These are phyloP conservation scores for Ochetophila trinervis DNA, from an alignment of 306 rosid species.

Conservation along the genomic window DNA sequence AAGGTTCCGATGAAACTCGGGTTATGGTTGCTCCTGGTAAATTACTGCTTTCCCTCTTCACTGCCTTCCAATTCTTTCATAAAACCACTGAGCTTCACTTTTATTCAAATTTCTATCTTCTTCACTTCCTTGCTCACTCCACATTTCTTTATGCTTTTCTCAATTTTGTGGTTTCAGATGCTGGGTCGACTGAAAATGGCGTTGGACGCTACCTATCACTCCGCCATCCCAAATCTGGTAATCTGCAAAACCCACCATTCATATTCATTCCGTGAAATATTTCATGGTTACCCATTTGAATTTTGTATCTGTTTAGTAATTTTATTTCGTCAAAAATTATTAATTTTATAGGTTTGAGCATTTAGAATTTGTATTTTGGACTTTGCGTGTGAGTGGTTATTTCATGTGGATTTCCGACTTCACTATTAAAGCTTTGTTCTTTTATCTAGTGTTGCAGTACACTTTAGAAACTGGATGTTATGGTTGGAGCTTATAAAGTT, in stretches of 20 bases:
- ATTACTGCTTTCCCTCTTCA: neutral
- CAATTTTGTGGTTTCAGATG: conserved; percentile 37
- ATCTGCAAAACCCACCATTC: neutral
- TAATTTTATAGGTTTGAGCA: no score
- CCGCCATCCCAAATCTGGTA: conserved; percentile 87
- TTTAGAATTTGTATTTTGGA: neutral
- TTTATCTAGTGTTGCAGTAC: no score
- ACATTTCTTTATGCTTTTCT: neutral
- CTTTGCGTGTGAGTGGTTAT: neutral
- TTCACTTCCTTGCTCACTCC: neutral
- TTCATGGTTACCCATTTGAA: neutral
- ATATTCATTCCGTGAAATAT: neutral
- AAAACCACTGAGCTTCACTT: neutral
- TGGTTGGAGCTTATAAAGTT: neutral
- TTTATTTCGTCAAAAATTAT: no score
- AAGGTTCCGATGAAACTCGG: conserved; percentile 62
- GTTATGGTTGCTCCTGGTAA: conserved; percentile 73
- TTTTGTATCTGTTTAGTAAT: neutral
- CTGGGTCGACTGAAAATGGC: conserved; percentile 44
- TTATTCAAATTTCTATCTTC: neutral
- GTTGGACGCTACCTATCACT: conserved; percentile 50
- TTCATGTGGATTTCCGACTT: no score
- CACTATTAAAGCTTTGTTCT: no score
- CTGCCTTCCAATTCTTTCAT: neutral
- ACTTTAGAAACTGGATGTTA: neutral